Conservation (phyloP, 768 basidiomycete genomes). For the Strobilomyces confusus region DNA sequence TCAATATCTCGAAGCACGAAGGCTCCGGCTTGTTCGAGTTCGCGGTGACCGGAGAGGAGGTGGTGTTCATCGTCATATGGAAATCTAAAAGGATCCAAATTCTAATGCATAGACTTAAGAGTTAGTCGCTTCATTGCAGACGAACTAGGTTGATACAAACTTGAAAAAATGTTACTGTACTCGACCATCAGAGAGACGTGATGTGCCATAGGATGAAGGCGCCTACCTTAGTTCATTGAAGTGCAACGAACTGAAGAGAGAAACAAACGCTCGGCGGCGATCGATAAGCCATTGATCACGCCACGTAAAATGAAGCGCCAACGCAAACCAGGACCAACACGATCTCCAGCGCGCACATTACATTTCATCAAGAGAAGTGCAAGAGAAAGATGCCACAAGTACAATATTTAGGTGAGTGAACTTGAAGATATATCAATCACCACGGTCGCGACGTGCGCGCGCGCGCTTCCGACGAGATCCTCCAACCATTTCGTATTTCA, state of each 20-base stretch:
- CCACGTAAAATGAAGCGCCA: too few species aligned
- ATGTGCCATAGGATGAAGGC: too few species aligned
- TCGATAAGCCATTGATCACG: not conserved
- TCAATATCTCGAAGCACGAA: not conserved
- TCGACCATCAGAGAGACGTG: not conserved
- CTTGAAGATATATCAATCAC: too few species aligned
- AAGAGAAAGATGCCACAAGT: too few species aligned
- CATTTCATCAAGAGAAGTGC: too few species aligned
- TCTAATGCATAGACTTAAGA: not conserved
- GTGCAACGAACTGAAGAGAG: not conserved
- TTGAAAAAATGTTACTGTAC: not conserved
- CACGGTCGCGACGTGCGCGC: too few species aligned
- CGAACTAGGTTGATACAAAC: not conserved
- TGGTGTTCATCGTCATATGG: not conserved
- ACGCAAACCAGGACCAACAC: too few species aligned
- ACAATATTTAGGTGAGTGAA: too few species aligned
- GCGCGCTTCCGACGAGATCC: too few species aligned
- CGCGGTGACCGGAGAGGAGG: not conserved
- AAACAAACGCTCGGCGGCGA: not conserved
- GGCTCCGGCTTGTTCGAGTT: not conserved
- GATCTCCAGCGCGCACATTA: too few species aligned
- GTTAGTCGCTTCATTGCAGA: not conserved
- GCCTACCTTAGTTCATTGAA: not conserved
- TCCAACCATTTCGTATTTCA: too few species aligned
- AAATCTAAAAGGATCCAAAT: not conserved